Base-by-base conservation (phyloP, 2,329 filamentous ascomycete genomes). In the Atkinsonella texensis region DNA sequence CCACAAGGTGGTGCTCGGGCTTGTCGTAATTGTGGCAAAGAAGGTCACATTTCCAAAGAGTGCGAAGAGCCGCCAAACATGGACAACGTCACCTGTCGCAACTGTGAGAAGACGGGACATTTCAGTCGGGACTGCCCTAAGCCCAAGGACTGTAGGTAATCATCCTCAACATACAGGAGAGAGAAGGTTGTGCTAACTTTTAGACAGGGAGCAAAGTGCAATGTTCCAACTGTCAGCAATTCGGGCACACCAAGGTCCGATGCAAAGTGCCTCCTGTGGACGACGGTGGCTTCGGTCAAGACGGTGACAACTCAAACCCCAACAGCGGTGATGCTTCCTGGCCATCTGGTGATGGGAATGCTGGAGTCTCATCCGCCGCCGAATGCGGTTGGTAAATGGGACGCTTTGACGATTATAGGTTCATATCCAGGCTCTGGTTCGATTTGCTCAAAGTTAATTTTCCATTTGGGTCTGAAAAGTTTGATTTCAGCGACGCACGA, bases 11-110 rank as follows among this genome's bases (percentile, higher is more conserved):
- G 74, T 62, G 71, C 72, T 56, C 63, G 73, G 62, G 71, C 64
- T 31, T 81, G 79, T 63, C 73, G 74, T 59, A 86, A 85, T 66
- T 86, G 83, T 57, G 81, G 80, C 18, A 65, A 76, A 41, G 77
- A 81, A 49, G 83, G 81, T 5, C 82, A 86, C 55, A 69, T 73
- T 43, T 65, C 70, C 55, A 70, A 69, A 17, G 74, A 79, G 4
- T 81, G 79, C 53, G 65, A 73, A 31, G 68, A 75, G 55, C 69
- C 67, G 45, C 68, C 65, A 42, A 70, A 70, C 60, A 65, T 68
- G 57, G 65, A 66, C 17, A 60, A 55, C 11, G 79, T 81, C 3
- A 75, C 69, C 10, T 88, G 84, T 68, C 77, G 76, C 55, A 70
- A 77, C 63, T 86, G 83, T 55, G 70, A 77, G 15, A 72, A 79